A percentile compares a stretch with the other conserved stretches of the same genome.
Conservation (phyloP, 1,284 basidiomycete species). For the Hortiboletus rubellus region DNA sequence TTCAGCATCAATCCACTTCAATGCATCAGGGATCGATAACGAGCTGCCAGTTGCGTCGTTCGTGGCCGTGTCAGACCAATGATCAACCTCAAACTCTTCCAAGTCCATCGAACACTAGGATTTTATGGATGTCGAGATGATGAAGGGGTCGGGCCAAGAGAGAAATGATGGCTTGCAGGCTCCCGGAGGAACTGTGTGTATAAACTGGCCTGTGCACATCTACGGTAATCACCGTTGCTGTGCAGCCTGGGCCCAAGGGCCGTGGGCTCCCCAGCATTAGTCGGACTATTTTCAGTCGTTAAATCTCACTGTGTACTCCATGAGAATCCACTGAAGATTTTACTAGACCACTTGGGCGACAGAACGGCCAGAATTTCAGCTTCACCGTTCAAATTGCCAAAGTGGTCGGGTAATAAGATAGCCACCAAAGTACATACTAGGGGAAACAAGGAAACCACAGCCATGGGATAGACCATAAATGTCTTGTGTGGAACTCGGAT, state of each 20-base stretch:
- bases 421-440: conserved; percentile 1
- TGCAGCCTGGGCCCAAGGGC: neutral
- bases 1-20: conserved; percentile 35
- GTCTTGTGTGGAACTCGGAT: neutral
- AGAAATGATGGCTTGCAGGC: neutral
- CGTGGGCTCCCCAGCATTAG: no score
- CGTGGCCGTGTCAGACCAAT: neutral
- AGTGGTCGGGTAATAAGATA: conserved; percentile 2
- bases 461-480: neutral
- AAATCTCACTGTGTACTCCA: neutral
- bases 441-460: neutral
- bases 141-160: neutral
- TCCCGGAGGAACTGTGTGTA: neutral
- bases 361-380: neutral
- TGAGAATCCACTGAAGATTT: neutral
- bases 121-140: neutral
- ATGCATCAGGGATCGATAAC: conserved; percentile 20
- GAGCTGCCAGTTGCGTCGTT: neutral
- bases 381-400: neutral
- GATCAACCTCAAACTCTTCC: conserved; percentile 31
- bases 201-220: conserved; percentile 18
- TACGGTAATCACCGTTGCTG: conserved; percentile 3
- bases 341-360: conserved; percentile 5
- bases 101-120: conserved; percentile 26
- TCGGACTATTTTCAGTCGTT: neutral